These are phyloP conservation scores for Zea luxurians DNA, from an alignment of 176 grass and related monocot genomes.

Conservation along the genomic window DNA sequence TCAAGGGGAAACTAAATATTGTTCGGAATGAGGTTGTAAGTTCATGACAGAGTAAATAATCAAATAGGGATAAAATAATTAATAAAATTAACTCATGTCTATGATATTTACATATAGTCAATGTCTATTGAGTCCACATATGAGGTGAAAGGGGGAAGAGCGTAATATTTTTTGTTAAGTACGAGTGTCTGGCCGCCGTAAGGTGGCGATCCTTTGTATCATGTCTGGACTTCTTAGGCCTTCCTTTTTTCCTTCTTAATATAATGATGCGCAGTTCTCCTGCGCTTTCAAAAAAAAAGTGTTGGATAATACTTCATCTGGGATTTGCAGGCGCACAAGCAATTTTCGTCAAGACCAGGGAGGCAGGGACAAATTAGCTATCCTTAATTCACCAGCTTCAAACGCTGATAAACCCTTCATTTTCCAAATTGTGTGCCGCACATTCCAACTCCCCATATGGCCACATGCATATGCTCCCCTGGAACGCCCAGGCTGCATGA, in stretches of 20 bases:
- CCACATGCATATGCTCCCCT: neutral
- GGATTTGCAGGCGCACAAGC: neutral
- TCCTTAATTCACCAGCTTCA: neutral
- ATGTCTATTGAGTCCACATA: neutral
- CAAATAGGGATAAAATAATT: neutral
- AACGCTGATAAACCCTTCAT: neutral
- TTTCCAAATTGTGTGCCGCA: neutral
- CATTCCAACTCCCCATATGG: neutral
- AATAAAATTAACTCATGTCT: conserved; percentile 10
- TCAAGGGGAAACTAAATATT: neutral
- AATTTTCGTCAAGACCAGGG: neutral
- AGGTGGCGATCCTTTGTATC: too few species aligned
- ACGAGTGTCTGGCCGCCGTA: neutral
- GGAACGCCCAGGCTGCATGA: neutral
- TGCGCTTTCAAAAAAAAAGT: too few species aligned
- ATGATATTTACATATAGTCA: neutral
- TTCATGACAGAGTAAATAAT: neutral
- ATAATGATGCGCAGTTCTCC: too few species aligned
- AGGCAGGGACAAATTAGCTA: neutral
- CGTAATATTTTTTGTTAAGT: neutral
- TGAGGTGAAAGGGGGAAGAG: neutral
- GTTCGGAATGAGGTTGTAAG: conserved; percentile 1
- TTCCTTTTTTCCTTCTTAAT: too few species aligned
- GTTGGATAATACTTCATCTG: neutral
- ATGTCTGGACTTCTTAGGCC: too few species aligned